Base-by-base conservation (phyloP, 2,329 filamentous ascomycete species). In the Trichoderma breve region DNA sequence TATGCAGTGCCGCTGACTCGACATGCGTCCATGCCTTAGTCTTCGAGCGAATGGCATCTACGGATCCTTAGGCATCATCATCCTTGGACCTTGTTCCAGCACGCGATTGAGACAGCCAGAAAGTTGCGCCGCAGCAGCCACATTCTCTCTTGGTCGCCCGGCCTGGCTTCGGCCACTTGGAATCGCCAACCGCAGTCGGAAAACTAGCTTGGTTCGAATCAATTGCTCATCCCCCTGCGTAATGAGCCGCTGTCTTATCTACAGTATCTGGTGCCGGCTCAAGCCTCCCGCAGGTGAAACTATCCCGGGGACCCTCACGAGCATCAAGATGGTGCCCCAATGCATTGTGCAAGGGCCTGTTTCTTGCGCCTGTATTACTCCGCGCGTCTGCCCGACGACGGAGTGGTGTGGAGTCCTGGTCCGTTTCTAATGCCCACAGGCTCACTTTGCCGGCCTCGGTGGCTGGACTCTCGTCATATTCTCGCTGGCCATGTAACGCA, bases 201-300 rank as follows among this genome's bases (percentile, higher is more conserved):
- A 39, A 58, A 28, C 64, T n/a, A 60, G 57, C 57, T 7, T 60
- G 47, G n/a, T 12, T 14, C 24, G 28, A 71, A 66, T 60, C 69
- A 4, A 66, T 66, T 71, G 69, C 69, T 71, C 69, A 71, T 71
- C n/a, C n/a, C 34, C 32, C 61, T 66, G 69, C 36, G 69, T 71
- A 71, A 71, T 71, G 34, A 28, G 24, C 32, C 34, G 15, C 21
- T 18, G 12, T 28, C 67, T 70, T 70, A 70, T 63, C 67, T 62
- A 18, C 36, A 32, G 43, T 24, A 26, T 58, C 36, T 39, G 65
- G 18, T 28, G 15, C 30, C 57, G 39, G n/a, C 39, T 24, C n/a
- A 62, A 28, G 57, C 58, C 67, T 53, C 14, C 36, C 30, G 43
- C 28, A 30, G 47, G 58, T 55, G 58, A 63, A 71, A 58, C 58